These are phyloP conservation scores for Sphaerostilbella broomeana DNA, from an alignment of 2,329 filamentous ascomycete species.

Conservation along the genomic window DNA sequence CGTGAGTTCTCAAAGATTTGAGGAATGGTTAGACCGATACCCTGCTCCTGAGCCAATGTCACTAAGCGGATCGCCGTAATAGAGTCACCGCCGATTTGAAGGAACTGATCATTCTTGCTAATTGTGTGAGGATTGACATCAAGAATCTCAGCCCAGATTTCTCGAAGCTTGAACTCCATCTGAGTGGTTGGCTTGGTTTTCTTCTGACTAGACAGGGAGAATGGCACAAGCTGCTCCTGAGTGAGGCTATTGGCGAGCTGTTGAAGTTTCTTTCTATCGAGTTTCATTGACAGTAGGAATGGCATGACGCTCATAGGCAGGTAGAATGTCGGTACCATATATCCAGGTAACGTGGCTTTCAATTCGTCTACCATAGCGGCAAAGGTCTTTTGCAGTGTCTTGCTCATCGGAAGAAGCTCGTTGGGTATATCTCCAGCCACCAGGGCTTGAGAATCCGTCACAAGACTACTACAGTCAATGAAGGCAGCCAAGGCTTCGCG, in stretches of 20 bases:
- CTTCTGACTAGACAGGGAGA: neutral
- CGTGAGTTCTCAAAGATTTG: constrained; percentile 1
- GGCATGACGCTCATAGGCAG: constrained; percentile 14
- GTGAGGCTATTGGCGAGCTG: neutral
- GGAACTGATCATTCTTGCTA: constrained; percentile 7
- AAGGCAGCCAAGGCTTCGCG: neutral
- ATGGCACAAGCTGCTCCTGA: neutral
- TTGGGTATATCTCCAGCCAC: constrained; percentile 1
- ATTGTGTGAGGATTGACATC: neutral
- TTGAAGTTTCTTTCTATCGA: constrained; percentile 7
- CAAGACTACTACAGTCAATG: constrained; percentile 1
- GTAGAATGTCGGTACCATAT: constrained; percentile 16
- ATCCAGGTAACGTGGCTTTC: constrained; percentile 8
- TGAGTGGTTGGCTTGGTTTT: neutral
- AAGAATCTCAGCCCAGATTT: constrained; percentile 14
- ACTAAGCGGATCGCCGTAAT: constrained; percentile 6
- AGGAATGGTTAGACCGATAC: too few species aligned
- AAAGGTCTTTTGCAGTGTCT: too few species aligned
- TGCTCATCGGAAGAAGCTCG: constrained; percentile 9
- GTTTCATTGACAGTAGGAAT: constrained; percentile 13
- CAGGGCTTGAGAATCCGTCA: neutral
- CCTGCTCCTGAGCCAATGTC: too few species aligned
- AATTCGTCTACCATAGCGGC: constrained; percentile 15
- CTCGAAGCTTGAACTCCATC: neutral
- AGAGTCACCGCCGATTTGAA: too few species aligned